Evolutionary conservation across 352 stramenopile species (phyloP).

Genomic region (Pythium angustatum): DNA sequence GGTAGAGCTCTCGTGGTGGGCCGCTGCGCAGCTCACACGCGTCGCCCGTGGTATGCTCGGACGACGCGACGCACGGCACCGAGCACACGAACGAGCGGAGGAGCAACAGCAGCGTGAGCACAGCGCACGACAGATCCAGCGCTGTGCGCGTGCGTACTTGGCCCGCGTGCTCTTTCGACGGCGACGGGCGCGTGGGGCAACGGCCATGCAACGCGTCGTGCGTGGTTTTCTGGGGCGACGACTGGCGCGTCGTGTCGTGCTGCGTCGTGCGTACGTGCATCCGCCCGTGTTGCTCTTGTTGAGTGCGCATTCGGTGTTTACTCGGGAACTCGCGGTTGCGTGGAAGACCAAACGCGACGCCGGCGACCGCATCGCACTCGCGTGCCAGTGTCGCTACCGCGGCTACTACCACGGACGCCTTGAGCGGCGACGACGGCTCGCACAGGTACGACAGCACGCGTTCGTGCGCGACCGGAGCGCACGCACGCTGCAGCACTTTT

Average conservation of each 20-base stretch:
- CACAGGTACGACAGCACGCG: constrained; percentile 31
- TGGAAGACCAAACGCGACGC: constrained; percentile 70
- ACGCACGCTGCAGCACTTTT: constrained; percentile 69
- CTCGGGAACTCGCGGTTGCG: constrained; percentile 41
- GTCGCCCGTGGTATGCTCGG: constrained; percentile 44
- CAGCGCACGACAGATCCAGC: constrained; percentile 49
- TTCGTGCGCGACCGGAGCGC: constrained; percentile 46
- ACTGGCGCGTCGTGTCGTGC: constrained; percentile 37
- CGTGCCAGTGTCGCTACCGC: constrained; percentile 43
- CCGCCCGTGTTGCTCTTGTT: constrained; percentile 57
- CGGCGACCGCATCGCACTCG: constrained; percentile 37
- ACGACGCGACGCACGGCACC: constrained; percentile 28
- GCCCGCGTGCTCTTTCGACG: constrained; percentile 42
- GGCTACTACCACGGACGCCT: constrained; percentile 56
- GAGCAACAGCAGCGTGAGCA: constrained; percentile 27
- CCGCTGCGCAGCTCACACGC: constrained; percentile 43
- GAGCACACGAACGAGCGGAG: constrained; percentile 28
- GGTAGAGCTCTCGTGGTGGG: neutral
- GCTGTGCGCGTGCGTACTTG: constrained; percentile 51
- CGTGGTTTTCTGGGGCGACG: constrained; percentile 49
- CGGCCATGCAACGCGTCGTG: constrained; percentile 52
- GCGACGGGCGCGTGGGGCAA: constrained; percentile 42
- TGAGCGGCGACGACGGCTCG: constrained; percentile 41
- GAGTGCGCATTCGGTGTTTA: constrained; percentile 51
- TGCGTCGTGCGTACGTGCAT: constrained; percentile 42